phyloP scores from a whole-genome alignment of 106 monocot genomes.

The Posidonia australis region DNA sequence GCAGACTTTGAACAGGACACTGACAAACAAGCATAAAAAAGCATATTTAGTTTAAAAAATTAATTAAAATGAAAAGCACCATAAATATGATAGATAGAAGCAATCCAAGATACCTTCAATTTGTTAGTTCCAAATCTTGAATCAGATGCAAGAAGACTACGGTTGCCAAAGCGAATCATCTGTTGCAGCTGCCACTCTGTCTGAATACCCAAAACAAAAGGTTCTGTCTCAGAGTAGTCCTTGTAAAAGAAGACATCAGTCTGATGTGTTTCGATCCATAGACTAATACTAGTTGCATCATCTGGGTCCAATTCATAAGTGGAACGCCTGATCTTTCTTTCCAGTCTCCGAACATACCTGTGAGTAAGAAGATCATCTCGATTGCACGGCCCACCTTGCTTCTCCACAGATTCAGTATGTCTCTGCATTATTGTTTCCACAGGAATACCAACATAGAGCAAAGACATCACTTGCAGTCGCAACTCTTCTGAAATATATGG shows the following conservation, averaged over 20 bases:
- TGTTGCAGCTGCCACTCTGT: conserved; percentile 98
- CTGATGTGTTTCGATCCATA: conserved; percentile 69
- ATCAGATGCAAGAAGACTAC: conserved; percentile 63
- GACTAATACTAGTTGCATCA: conserved; percentile 49
- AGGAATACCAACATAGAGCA: conserved; percentile 84
- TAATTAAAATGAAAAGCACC: background rate
- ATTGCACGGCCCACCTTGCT: conserved; percentile 85
- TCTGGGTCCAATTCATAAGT: conserved; percentile 62
- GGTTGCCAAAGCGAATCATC: conserved; percentile 79
- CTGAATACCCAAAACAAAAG: conserved; percentile 86
- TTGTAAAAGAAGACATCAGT: conserved; percentile 70
- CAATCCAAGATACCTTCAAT: conserved; percentile 47
- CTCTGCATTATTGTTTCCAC: conserved; percentile 99
- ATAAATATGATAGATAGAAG: background rate
- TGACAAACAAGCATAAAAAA: conserved; percentile 20
- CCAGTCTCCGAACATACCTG: conserved; percentile 79
- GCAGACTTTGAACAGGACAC: conserved; percentile 83
- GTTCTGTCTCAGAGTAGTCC: conserved; percentile 75
- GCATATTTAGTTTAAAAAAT: background rate
- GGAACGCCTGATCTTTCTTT: conserved; percentile 94
- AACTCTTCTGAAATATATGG: conserved; percentile 88
- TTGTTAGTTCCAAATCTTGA: conserved; percentile 85
- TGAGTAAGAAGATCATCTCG: conserved; percentile 95
- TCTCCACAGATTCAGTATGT: conserved; percentile 66
- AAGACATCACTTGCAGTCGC: conserved; percentile 68